Evolutionary conservation across 2,329 filamentous ascomycete genomes (phyloP).

Genomic region (Trichoderma koningii): DNA sequence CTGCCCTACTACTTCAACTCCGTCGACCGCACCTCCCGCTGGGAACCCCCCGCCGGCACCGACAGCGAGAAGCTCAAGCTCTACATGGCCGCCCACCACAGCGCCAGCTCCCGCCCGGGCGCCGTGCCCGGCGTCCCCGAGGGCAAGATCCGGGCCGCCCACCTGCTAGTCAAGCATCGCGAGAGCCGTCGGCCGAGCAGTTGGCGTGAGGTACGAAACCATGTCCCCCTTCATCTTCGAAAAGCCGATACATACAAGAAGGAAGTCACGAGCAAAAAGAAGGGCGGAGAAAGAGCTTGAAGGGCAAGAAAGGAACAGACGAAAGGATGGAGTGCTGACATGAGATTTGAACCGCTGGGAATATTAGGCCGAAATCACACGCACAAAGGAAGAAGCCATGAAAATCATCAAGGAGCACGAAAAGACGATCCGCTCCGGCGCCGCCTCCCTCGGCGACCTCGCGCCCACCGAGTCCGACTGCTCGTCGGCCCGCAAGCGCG

Average conservation of each 20-base stretch:
- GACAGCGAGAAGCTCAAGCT: constrained; percentile 90
- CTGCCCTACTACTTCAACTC: constrained; percentile 98
- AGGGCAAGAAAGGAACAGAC: background rate
- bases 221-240: no score
- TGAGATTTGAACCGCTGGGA: constrained; percentile 14
- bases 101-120: constrained; percentile 49
- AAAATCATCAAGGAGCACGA: constrained; percentile 76
- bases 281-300: background rate
- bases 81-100: constrained; percentile 91
- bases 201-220: constrained; percentile 71
- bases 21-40: constrained; percentile 81
- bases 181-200: constrained; percentile 86
- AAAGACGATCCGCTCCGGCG: constrained; percentile 70
- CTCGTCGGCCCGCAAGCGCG: constrained; percentile 89
- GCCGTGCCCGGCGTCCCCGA: constrained; percentile 51
- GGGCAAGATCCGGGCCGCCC: constrained; percentile 90
- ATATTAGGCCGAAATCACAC: constrained; percentile 72
- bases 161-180: constrained; percentile 90
- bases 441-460: constrained; percentile 73
- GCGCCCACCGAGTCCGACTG: constrained; percentile 91
- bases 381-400: constrained; percentile 83
- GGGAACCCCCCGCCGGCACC: constrained; percentile 87
- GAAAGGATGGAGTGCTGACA: background rate
- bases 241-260: background rate
- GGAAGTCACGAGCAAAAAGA: background rate